Base-by-base conservation (phyloP, 768 basidiomycete species). In the Tricholoma furcatifolium region DNA sequence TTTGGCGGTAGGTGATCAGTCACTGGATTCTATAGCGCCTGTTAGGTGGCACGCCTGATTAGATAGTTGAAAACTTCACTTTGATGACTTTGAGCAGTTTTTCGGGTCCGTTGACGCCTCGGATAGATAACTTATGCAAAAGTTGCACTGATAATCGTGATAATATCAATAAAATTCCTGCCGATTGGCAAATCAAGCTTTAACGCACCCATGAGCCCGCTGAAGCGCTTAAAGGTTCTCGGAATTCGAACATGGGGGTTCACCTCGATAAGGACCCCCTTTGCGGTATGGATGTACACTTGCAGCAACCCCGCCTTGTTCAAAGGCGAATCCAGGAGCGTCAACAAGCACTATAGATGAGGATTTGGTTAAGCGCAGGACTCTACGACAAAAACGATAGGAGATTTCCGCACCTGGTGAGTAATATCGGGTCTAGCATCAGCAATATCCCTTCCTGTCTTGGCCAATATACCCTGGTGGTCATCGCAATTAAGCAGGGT, bases 361-460 rank as follows among this genome's bases (percentile, higher is more conserved):
- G 14, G 55, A 15, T 50, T 35, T 27, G 27, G 27, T 27, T 20
- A 54, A 54, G 12, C n/a, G 21, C 24, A 23, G 27, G 27, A 43
- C 11, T 32, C 20, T 38, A 34, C 38, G 15, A 39, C 59, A n/a
- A 53, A 60, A 54, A 35, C 7, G 38, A 58, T 51, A n/a, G 24
- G 14, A 49, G 46, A 27, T 42, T 30, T 32, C 30, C 80, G 46
- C 53, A 93, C 94, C 83, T 98, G 97, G 67, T 99, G 97, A 0
- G 97, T 98, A 64, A 98, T 98, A 72, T 98, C 97, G 2, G 97
- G 97, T 58, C 97, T 77, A n/a, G 97, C 97, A 72, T 98, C 95
- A 14, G 97, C 97, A 56, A 98, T 98, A 71, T 99, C 97, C 66
- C 96, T 82, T 14, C 94, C 93, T 0, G 93, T 97, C 71, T 97